phyloP scores from a whole-genome alignment of 805 yeast genomes.

The Candida pini region DNA sequence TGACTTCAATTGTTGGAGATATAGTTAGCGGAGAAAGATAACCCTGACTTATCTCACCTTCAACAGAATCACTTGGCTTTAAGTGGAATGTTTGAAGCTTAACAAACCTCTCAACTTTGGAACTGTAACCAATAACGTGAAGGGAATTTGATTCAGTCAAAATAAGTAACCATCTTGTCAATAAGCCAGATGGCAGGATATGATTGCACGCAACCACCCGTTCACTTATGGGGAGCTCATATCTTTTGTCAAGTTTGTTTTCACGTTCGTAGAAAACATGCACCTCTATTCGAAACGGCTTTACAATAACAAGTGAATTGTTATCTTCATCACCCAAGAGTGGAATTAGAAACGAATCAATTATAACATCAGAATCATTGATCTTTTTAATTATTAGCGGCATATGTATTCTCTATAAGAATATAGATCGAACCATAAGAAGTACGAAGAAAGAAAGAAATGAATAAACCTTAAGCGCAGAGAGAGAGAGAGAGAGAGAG shows the following conservation, averaged over 20 bases:
- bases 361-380: background rate
- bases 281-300: too few relatives aligned
- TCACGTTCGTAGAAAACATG: too few relatives aligned
- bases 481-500: too few relatives aligned
- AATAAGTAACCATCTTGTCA: constrained; percentile 18
- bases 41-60: background rate
- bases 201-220: constrained; percentile 16
- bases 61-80: background rate
- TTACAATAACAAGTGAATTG: too few relatives aligned
- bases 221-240: too few relatives aligned
- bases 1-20: constrained; percentile 17
- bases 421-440: too few relatives aligned
- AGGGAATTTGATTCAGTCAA: constrained; percentile 20
- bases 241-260: too few relatives aligned
- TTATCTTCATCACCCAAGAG: too few relatives aligned
- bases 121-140: constrained; percentile 12
- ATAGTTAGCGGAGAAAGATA: constrained; percentile 7
- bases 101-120: constrained; percentile 2
- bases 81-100: constrained; percentile 10
- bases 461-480: too few relatives aligned
- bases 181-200: constrained; percentile 13
- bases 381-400: background rate
- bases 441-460: too few relatives aligned
- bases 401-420: too few relatives aligned
- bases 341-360: too few relatives aligned